A percentile compares a stretch with the other conserved stretches of the same genome.
These are phyloP conservation scores for Syncephalastrum monosporum DNA, from an alignment of 371 early-diverging fungal genomes.

Conservation along the genomic window DNA sequence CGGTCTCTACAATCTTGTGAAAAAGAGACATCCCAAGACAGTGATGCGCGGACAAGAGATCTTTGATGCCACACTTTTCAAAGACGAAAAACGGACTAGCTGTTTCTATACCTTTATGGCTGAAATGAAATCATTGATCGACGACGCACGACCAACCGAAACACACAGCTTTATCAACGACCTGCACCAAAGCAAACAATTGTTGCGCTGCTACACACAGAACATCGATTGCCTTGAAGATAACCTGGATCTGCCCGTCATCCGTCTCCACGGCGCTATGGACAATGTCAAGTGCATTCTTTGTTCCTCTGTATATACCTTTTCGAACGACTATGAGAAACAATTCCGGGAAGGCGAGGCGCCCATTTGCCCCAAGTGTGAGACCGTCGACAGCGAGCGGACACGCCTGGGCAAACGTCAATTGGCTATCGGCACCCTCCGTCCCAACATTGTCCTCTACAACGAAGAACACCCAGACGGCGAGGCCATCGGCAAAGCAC, in stretches of 20 bases:
- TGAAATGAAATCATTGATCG: slow-evolving; percentile 77
- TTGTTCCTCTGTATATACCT: slow-evolving; percentile 66
- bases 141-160: slow-evolving; percentile 75
- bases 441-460: slow-evolving; percentile 97
- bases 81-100: slow-evolving; percentile 67
- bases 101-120: slow-evolving; percentile 96
- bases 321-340: slow-evolving; percentile 48
- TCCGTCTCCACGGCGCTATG: slow-evolving; percentile 94
- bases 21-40: slow-evolving; percentile 69
- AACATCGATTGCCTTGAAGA: slow-evolving; percentile 97
- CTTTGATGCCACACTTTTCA: slow-evolving; percentile 93
- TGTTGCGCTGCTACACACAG: slow-evolving; percentile 94
- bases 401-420: slow-evolving; percentile 72
- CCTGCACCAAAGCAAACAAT: slow-evolving; percentile 68
- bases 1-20: slow-evolving; percentile 83
- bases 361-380: slow-evolving; percentile 82
- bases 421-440: slow-evolving; percentile 78
- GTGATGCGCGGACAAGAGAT: slow-evolving; percentile 90
- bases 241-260: slow-evolving; percentile 63
- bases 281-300: slow-evolving; percentile 82
- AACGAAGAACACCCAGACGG: slow-evolving; percentile 94
- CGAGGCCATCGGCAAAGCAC: slow-evolving; percentile 77
- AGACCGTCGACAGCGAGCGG: slow-evolving; percentile 52
- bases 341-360: slow-evolving; percentile 71
- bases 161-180: slow-evolving; percentile 87